Percentiles rank a stretch among this genome's conserved stretches.
These are phyloP conservation scores for Colletotrichum noveboracense DNA, from an alignment of 2,329 filamentous ascomycete genomes.

Conservation along the genomic window DNA sequence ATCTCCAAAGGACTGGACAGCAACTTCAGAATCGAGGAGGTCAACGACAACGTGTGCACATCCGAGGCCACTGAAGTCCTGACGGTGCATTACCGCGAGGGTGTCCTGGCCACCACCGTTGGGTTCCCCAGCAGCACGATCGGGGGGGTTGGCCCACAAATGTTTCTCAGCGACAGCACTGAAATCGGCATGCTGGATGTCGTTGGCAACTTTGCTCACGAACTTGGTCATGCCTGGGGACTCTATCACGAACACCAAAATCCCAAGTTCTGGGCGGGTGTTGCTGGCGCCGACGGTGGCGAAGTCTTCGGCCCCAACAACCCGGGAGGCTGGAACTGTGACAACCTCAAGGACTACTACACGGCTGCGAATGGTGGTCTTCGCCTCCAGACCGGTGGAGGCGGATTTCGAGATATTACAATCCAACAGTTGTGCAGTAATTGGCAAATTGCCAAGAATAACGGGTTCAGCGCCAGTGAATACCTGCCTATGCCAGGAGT, in stretches of 20 bases:
- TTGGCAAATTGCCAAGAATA: background rate
- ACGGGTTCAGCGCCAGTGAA: background rate
- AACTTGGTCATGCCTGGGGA: constrained; percentile 32
- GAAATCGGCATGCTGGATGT: constrained; percentile 6
- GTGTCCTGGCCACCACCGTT: background rate
- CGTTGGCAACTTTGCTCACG: constrained; percentile 28
- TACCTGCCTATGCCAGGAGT: background rate
- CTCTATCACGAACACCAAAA: constrained; percentile 33
- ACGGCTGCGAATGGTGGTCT: background rate
- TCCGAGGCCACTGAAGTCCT: constrained; percentile 5
- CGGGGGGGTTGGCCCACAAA: background rate
- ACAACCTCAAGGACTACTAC: constrained; percentile 11
- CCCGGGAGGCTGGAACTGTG: constrained; percentile 3
- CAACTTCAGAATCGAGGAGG: constrained; percentile 21
- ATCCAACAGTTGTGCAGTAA: background rate
- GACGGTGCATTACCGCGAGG: background rate
- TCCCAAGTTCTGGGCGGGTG: constrained; percentile 25
- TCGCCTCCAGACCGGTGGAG: background rate
- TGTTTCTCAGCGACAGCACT: constrained; percentile 11
- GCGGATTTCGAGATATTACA: background rate
- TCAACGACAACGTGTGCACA: background rate
- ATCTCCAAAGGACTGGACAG: background rate
- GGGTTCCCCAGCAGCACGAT: background rate
- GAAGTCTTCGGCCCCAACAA: background rate
- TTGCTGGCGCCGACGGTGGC: background rate